Percentiles rank a stretch among this genome's conserved stretches.
phyloP scores from a whole-genome alignment of 2,329 filamentous ascomycete genomes.

The Zarea fungicola region DNA sequence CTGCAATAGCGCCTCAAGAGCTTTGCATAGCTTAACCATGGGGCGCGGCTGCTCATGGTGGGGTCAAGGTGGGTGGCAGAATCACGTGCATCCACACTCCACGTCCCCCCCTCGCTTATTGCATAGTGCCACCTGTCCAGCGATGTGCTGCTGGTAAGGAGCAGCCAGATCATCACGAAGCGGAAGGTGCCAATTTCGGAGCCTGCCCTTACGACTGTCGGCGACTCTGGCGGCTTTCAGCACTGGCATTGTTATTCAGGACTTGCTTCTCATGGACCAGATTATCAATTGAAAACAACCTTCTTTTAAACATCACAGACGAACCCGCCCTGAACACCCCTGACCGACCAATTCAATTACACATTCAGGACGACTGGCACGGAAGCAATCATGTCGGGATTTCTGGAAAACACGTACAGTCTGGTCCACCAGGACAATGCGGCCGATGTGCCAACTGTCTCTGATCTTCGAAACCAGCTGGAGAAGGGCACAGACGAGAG shows the following conservation, averaged over 20 bases:
- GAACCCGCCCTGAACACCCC: conserved; percentile 6
- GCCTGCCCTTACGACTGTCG: conserved; percentile 23
- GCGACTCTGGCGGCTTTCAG: conserved; percentile 25
- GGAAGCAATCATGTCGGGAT: conserved; percentile 69
- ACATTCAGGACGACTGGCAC: background rate
- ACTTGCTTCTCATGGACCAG: conserved; percentile 26
- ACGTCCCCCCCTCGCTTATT: conserved; percentile 19
- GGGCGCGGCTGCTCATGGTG: conserved; percentile 15
- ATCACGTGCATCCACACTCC: conserved; percentile 30
- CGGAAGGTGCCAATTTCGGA: conserved; percentile 23
- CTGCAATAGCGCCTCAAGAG: background rate
- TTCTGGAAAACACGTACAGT: conserved; percentile 92
- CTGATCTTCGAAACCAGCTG: conserved; percentile 86
- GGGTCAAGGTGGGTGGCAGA: conserved; percentile 14
- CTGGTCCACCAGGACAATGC: conserved; percentile 97
- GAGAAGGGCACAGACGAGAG: conserved; percentile 91
- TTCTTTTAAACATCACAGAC: background rate
- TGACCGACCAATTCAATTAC: conserved; percentile 1
- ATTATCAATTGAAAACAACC: conserved; percentile 17
- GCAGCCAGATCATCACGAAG: conserved; percentile 33
- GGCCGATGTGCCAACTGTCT: conserved; percentile 82
- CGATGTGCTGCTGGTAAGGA: conserved; percentile 25
- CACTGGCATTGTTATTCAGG: conserved; percentile 24
- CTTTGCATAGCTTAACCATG: background rate
- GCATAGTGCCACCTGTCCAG: conserved; percentile 39